phyloP scores from a whole-genome alignment of 495 filamentous ascomycete species.

The Saxispiralis lemnorum region DNA sequence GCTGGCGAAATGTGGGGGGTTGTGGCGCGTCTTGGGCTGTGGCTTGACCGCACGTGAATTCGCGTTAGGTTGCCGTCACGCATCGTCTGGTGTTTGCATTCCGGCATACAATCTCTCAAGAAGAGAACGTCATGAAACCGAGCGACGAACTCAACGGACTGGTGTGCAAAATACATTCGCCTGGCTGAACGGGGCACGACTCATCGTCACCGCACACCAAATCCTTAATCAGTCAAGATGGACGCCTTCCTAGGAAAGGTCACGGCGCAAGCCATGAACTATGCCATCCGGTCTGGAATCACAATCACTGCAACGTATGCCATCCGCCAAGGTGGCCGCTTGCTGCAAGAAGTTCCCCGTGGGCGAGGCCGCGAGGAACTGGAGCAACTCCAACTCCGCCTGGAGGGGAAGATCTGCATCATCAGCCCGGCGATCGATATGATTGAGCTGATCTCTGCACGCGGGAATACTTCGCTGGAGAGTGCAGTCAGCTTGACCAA shows the following conservation, averaged over 20 bases:
- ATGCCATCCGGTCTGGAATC: constrained; percentile 79
- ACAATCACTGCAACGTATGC: constrained; percentile 75
- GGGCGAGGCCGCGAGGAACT: constrained; percentile 55
- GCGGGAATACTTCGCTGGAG: constrained; percentile 89
- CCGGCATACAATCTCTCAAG: too few species aligned
- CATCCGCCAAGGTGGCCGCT: constrained; percentile 57
- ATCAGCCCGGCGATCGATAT: constrained; percentile 84
- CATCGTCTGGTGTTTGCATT: too few species aligned
- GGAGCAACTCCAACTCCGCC: constrained; percentile 47
- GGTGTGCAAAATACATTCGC: too few species aligned
- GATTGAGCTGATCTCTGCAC: constrained; percentile 84
- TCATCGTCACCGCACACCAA: too few species aligned
- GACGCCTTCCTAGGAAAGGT: constrained; percentile 59
- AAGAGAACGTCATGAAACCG: too few species aligned
- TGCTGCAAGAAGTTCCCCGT: constrained; percentile 53
- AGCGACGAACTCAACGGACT: too few species aligned
- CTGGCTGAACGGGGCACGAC: too few species aligned
- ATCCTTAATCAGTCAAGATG: constrained; percentile 40
- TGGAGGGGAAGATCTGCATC: constrained; percentile 78
- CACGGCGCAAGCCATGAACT: constrained; percentile 76
- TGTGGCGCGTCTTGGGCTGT: too few species aligned
- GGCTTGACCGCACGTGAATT: too few species aligned
- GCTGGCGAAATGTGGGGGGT: too few species aligned
- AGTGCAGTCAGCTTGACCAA: constrained; percentile 76
- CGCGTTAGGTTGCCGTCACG: too few species aligned